Base-by-base conservation (phyloP, 2,329 filamentous ascomycete species). In the Aspergillus pseudoterreus region DNA sequence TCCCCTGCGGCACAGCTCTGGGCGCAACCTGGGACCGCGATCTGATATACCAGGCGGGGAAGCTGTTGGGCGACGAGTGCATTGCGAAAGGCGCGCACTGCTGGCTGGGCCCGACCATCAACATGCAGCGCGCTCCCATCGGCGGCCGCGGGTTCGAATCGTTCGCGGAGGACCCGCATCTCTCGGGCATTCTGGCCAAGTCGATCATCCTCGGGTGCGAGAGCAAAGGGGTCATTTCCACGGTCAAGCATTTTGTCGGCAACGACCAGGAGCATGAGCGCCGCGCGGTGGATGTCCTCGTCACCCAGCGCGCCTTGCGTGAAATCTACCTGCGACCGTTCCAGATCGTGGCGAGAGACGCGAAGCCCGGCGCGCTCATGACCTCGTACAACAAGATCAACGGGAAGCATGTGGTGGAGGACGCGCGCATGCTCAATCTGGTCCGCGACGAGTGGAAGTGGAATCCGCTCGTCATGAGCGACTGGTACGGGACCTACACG, bases 191-290 rank as follows among this genome's bases (percentile, higher is more conserved):
- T 17, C 14, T 64, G 30, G 61, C 63, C 6, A 52, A 48, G 10
- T 49, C 47, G 1, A 56, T 57, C 22, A 84, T 88, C 61, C 82
- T 79, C 17, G 86, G 86, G 8, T 74, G 86, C 46, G 87, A 92
- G 63, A 82, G 83, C 22, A 83, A 81, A 48, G 83, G 85, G 1
- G 77, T 91, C 35, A 82, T 83, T 9, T 86, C 88, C 14, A 87
- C 87, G 0, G 84, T 90, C 58, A 92, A 92, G 72, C 88, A 70
- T 47, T 69, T 64, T 32, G 66, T 70, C 14, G 60, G 61, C 30
- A 70, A 70, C 46, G 68, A 70, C 46, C 63, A 65, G 50, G 68
- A 70, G 35, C 60, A 68, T 47, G 62, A 67, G 46, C 57, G 68
- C 15, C 58, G 64, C 35, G 57, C 62, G 0, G 60, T 69, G 8